These are phyloP conservation scores for Sicyos edulis DNA, from an alignment of 306 rosid species.

Conservation along the genomic window DNA sequence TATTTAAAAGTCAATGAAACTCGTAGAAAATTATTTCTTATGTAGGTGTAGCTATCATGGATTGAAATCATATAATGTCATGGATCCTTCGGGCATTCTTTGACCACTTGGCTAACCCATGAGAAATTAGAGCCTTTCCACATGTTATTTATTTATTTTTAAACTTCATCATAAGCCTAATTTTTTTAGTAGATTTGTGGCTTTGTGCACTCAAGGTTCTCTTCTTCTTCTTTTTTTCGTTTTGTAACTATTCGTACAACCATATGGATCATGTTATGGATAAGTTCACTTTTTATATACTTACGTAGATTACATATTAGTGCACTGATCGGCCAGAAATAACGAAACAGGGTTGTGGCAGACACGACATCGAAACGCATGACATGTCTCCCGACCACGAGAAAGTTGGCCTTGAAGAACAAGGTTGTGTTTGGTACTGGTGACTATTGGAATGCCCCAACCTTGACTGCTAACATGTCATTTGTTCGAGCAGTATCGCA, in stretches of 20 bases:
- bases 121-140: neutral
- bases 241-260: neutral
- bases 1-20: no score
- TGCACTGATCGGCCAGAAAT: slow-evolving; percentile 25
- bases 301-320: neutral
- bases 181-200: neutral
- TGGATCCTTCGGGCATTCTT: no score
- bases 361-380: slow-evolving; percentile 72
- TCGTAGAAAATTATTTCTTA: no score
- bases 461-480: slow-evolving; percentile 89
- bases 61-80: no score
- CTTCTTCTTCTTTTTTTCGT: neutral
- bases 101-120: no score
- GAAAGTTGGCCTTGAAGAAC: slow-evolving; percentile 83
- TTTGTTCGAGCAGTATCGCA: slow-evolving; percentile 88
- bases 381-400: slow-evolving; percentile 75
- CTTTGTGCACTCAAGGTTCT: neutral
- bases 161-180: neutral
- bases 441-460: slow-evolving; percentile 75
- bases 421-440: slow-evolving; percentile 88
- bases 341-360: slow-evolving; percentile 61
- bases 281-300: neutral
- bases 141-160: neutral
- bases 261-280: neutral
- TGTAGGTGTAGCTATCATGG: no score